Evolutionary conservation across 2,329 filamentous ascomycete species (phyloP), one percentile per base, ranked within the genome.

Genomic region (Fusarium nelsonii): DNA sequence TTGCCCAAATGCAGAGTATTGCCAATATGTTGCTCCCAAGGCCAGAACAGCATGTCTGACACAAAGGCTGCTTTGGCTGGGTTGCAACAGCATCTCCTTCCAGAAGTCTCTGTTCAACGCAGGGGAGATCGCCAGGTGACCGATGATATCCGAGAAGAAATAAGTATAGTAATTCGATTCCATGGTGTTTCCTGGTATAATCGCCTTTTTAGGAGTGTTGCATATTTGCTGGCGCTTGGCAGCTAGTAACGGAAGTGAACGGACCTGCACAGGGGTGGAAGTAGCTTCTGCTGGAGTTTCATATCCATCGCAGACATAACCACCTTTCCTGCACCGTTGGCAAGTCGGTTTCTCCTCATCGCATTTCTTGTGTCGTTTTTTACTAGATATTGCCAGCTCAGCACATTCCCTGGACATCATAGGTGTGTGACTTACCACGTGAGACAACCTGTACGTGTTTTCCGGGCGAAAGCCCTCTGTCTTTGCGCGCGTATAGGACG

Each of bases 241-340:
- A n/a, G 44, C 55, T 6, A 61, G 44, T 18, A 28, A 12, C 8
- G 37, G 44, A 9, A 61, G 37, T 15, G 44, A 1, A 2, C 44
- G 32, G 20, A 15, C 15, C 11, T 40, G 36, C 7, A 32, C 4
- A 6, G 32, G 44, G 14, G 26, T n/a, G n/a, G 23, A 11, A 6
- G 49, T 16, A 1, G 14, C 37, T 11, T 32, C 9, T 18, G 39
- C 28, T 32, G 44, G 40, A 20, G 44, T 15, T 11, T 40, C 50
- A 23, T 62, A 62, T 4, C 59, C 59, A n/a, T 62, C 59, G 14
- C 59, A 62, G 6, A 62, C 59, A 34, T 62, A 62, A 8, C 57
- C 59, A 4, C 59, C 59, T n/a, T 44, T 26, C 23, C 20, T 62
- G 59, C 59, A 62, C 18, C 59, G 37, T 16, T 46, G 44, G 14